phyloP scores from a whole-genome alignment of 192 early-diverging fungal species.

The Coemansia sp. region DNA sequence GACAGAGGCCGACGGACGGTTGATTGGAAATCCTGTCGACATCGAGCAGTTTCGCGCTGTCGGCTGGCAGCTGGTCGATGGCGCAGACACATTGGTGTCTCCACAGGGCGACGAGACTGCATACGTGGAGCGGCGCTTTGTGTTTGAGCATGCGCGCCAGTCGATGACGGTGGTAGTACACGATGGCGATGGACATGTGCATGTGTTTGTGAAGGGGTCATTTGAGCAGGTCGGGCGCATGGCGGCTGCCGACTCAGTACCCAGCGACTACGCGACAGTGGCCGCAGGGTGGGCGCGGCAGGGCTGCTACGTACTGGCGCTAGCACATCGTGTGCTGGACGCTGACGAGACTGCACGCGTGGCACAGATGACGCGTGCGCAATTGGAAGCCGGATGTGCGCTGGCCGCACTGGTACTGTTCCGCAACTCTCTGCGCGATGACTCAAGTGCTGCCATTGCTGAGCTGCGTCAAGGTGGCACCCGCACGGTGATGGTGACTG shows the following conservation, averaged over 20 bases:
- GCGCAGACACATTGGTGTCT: slow-evolving; percentile 57
- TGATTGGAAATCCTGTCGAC: slow-evolving; percentile 76
- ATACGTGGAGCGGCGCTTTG: slow-evolving; percentile 67
- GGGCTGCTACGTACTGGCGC: slow-evolving; percentile 79
- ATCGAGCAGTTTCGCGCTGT: slow-evolving; percentile 74
- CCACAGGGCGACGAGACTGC: slow-evolving; percentile 25
- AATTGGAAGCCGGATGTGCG: slow-evolving; percentile 59
- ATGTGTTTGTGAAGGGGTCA: slow-evolving; percentile 77
- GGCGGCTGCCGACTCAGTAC: slow-evolving; percentile 46
- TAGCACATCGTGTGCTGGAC: slow-evolving; percentile 66
- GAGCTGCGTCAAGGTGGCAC: slow-evolving; percentile 66
- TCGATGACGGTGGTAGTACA: slow-evolving; percentile 71
- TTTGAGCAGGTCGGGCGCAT: slow-evolving; percentile 69
- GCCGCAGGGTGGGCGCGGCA: slow-evolving; percentile 62
- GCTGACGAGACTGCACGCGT: slow-evolving; percentile 38
- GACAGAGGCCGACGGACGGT: slow-evolving; percentile 54
- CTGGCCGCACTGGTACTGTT: slow-evolving; percentile 70
- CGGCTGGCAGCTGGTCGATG: slow-evolving; percentile 46
- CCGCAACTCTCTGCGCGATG: slow-evolving; percentile 72
- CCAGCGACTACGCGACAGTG: slow-evolving; percentile 57
- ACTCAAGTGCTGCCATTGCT: slow-evolving; percentile 65
- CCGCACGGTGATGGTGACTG: slow-evolving; percentile 81
- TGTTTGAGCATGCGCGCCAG: slow-evolving; percentile 73
- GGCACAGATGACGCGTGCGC: slow-evolving; percentile 53
- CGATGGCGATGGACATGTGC: slow-evolving; percentile 57